phyloP scores from a whole-genome alignment of 1,284 basidiomycete genomes.

The Puccinia horiana region DNA sequence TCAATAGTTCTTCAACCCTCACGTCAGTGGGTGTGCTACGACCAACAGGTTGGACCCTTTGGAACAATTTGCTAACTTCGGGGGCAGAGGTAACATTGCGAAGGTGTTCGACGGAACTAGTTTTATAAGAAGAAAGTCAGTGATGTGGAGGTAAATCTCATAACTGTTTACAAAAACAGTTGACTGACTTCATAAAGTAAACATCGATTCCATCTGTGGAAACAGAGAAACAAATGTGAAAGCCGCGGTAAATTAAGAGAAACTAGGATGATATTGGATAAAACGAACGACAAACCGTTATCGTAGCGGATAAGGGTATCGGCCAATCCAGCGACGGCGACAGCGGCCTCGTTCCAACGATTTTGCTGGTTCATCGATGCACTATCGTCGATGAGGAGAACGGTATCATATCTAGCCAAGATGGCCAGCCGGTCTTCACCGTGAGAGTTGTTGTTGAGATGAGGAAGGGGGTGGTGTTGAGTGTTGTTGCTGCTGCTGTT shows the following conservation, averaged over 20 bases:
- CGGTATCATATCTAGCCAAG: slow-evolving; percentile 44
- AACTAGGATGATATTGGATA: background rate
- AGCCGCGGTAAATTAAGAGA: background rate
- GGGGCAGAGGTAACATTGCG: slow-evolving; percentile 29
- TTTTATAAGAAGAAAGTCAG: background rate
- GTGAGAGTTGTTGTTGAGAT: too few species aligned
- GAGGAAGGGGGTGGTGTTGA: background rate
- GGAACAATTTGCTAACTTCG: slow-evolving; percentile 17
- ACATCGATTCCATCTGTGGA: slow-evolving; percentile 43
- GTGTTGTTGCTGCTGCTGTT: background rate
- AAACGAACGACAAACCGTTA: slow-evolving; percentile 8
- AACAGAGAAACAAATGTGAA: background rate
- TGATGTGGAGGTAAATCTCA: background rate
- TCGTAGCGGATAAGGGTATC: slow-evolving; percentile 40
- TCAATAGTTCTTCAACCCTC: slow-evolving; percentile 37
- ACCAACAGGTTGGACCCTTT: slow-evolving; percentile 40
- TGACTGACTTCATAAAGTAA: slow-evolving; percentile 46
- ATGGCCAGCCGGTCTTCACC: slow-evolving; percentile 34
- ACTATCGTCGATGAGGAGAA: slow-evolving; percentile 46
- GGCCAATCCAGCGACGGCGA: slow-evolving; percentile 33
- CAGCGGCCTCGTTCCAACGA: slow-evolving; percentile 38
- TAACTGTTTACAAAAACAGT: too few species aligned
- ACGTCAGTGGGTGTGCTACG: slow-evolving; percentile 47
- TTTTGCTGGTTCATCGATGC: slow-evolving; percentile 30
- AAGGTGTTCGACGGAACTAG: slow-evolving; percentile 39